A percentile compares a stretch with the other conserved stretches of the same genome.
Evolutionary conservation across 129 eudicot genomes (phyloP).

Genomic region (Flaveria robusta): DNA sequence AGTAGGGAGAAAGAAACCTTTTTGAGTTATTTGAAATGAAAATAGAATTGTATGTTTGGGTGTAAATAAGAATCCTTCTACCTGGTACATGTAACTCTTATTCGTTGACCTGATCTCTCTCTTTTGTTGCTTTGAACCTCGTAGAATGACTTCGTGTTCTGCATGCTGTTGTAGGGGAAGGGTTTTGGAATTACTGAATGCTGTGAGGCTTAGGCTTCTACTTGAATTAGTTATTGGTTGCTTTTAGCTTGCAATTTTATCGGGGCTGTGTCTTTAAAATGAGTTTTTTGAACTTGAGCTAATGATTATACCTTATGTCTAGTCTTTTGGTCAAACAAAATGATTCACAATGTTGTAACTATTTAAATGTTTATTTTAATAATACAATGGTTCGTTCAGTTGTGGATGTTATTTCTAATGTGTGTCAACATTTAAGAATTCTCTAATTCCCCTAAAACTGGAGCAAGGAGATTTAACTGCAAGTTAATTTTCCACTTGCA

Average conservation of each 20-base stretch:
- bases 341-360: background rate
- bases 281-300: conserved; percentile 15
- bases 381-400: conserved; percentile 13
- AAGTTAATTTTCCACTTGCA: background rate
- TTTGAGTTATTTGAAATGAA: conserved; percentile 11
- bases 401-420: background rate
- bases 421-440: background rate
- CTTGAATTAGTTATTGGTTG: conserved; percentile 8
- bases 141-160: conserved; percentile 2
- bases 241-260: background rate
- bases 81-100: background rate
- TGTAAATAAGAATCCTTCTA: background rate
- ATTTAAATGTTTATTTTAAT: background rate
- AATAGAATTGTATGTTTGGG: background rate
- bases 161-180: background rate
- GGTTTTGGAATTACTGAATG: conserved; percentile 6
- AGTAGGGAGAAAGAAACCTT: conserved; percentile 7
- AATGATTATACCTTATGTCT: background rate
- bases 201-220: conserved; percentile 8
- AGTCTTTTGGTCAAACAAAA: background rate
- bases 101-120: background rate
- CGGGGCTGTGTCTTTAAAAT: background rate
- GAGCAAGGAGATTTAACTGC: conserved; percentile 13
- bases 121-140: conserved; percentile 20
- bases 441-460: background rate